phyloP scores from a whole-genome alignment of 106 monocot species.

The Dioscorea zingiberensis region DNA sequence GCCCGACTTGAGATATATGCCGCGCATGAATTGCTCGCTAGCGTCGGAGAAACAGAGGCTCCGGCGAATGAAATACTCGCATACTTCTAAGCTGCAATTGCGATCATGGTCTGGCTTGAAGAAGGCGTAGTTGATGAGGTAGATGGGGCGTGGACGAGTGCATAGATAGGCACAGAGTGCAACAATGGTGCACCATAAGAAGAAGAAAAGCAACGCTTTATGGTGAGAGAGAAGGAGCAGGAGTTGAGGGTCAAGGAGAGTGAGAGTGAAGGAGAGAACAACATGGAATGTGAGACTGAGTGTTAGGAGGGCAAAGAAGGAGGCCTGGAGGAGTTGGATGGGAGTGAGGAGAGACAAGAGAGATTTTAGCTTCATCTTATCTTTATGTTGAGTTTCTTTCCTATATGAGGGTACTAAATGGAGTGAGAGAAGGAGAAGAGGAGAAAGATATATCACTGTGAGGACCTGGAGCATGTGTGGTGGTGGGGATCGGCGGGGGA shows the following conservation, averaged over 20 bases:
- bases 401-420: too few species aligned
- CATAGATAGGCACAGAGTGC: conserved; percentile 5
- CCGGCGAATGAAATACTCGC: conserved; percentile 45
- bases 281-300: conserved; percentile 27
- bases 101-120: conserved; percentile 37
- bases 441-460: too few species aligned
- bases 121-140: conserved; percentile 68
- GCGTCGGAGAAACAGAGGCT: conserved; percentile 20
- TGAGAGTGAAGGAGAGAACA: conserved; percentile 12
- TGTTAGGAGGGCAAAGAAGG: conserved; percentile 27
- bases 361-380: not conserved
- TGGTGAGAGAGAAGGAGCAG: conserved; percentile 13
- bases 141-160: conserved; percentile 30
- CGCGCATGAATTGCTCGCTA: conserved; percentile 59
- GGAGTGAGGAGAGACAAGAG: not conserved
- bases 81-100: conserved; percentile 33
- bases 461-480: too few species aligned
- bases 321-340: conserved; percentile 24
- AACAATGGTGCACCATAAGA: conserved; percentile 19
- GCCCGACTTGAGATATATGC: conserved; percentile 65
- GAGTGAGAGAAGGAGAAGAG: too few species aligned
- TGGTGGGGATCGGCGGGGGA: too few species aligned
- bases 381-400: too few species aligned
- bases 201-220: conserved; percentile 1
- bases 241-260: not conserved